Evolutionary conservation across 805 yeast genomes (phyloP).

Genomic region (Saturnispora kantuleensis): DNA sequence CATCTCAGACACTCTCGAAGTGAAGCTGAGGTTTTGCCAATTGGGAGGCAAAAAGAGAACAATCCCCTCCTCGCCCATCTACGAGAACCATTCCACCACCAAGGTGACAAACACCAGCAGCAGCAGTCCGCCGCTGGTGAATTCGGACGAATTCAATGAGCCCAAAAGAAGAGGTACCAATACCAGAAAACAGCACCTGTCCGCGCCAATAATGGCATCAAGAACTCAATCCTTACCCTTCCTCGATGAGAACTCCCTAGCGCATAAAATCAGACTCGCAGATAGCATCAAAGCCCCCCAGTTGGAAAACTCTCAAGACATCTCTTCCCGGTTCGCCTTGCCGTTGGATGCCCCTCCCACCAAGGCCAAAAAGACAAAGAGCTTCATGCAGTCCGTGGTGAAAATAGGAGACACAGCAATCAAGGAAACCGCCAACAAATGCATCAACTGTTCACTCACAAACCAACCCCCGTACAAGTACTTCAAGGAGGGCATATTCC

Average conservation of each 20-base stretch:
- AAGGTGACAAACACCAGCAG: neutral
- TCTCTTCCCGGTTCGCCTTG: constrained; percentile 25
- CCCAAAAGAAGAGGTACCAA: constrained; percentile 9
- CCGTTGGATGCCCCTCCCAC: constrained; percentile 20
- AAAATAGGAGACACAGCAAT: constrained; percentile 22
- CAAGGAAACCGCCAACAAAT: constrained; percentile 14
- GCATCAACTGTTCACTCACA: constrained; percentile 25
- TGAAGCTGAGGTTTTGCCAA: constrained; percentile 39
- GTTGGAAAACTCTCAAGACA: constrained; percentile 18
- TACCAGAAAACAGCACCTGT: constrained; percentile 2
- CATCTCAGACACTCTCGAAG: constrained; percentile 43
- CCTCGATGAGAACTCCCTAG: constrained; percentile 23
- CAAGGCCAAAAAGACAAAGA: constrained; percentile 24
- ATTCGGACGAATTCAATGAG: constrained; percentile 13
- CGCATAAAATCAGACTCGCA: constrained; percentile 24
- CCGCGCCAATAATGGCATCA: constrained; percentile 24
- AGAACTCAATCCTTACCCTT: constrained; percentile 30
- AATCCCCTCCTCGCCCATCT: constrained; percentile 5
- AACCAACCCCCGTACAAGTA: constrained; percentile 26
- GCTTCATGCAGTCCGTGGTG: constrained; percentile 24
- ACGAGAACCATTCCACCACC: neutral
- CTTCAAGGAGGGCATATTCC: constrained; percentile 26
- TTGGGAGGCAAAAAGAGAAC: constrained; percentile 1
- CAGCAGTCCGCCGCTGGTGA: constrained; percentile 9
- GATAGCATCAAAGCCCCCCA: constrained; percentile 14